These are phyloP conservation scores for Cylindrotheca fusiformis DNA, from an alignment of 108 stramenopile species.

Conservation along the genomic window DNA sequence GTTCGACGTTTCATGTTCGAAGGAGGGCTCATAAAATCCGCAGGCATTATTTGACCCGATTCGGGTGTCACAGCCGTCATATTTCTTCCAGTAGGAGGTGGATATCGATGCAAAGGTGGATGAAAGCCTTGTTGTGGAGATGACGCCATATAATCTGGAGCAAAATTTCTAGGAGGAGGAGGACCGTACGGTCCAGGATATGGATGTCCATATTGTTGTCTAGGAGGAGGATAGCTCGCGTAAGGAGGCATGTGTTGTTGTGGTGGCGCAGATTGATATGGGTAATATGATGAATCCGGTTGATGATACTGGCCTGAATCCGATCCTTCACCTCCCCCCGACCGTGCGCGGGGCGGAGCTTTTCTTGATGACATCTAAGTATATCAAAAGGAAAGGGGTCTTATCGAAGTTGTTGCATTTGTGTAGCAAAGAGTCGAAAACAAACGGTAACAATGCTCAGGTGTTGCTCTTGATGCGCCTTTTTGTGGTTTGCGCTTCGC, in stretches of 20 bases:
- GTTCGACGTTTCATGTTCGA: slow-evolving; percentile 16
- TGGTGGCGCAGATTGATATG: slow-evolving; percentile 16
- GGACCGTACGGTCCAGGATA: slow-evolving; percentile 14
- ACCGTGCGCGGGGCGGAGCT: neutral
- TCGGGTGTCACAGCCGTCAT: slow-evolving; percentile 39
- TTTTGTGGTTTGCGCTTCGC: too few relatives aligned
- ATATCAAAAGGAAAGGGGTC: neutral
- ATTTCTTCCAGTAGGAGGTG: slow-evolving; percentile 13
- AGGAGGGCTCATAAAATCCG: slow-evolving; percentile 31
- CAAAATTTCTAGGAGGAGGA: slow-evolving; percentile 4
- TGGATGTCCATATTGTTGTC: slow-evolving; percentile 15
- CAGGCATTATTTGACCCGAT: slow-evolving; percentile 12
- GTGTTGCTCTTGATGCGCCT: too few relatives aligned
- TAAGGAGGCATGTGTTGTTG: slow-evolving; percentile 22
- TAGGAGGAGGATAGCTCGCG: slow-evolving; percentile 9
- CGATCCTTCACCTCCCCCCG: neutral
- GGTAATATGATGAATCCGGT: slow-evolving; percentile 6
- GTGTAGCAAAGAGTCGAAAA: too few relatives aligned
- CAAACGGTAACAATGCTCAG: too few relatives aligned
- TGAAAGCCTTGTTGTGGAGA: slow-evolving; percentile 19
- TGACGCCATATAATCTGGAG: slow-evolving; percentile 6
- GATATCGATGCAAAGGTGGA: slow-evolving; percentile 22
- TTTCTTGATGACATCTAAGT: neutral
- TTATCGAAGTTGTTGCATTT: neutral
- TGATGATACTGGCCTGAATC: slow-evolving; percentile 2